Percentiles rank a stretch among this genome's conserved stretches.
phyloP scores from a whole-genome alignment of 2,329 filamentous ascomycete genomes.

The Fusarium ambrosium region DNA sequence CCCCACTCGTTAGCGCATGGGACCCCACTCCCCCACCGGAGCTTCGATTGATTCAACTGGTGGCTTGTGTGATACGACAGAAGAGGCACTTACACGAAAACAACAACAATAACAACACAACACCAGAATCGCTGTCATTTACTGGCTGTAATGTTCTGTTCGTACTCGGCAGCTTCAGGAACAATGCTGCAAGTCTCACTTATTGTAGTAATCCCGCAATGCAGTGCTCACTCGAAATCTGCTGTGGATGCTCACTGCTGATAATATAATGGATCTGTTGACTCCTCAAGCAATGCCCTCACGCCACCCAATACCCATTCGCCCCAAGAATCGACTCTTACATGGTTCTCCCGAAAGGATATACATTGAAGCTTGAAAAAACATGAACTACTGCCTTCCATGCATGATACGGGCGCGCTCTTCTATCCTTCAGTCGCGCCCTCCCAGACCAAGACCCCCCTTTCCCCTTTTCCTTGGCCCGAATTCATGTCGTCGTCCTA shows the following conservation, averaged over 20 bases:
- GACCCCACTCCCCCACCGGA: slow-evolving; percentile 18
- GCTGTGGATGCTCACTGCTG: neutral
- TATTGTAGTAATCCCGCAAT: neutral
- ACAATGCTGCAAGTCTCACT: neutral
- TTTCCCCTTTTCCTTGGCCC: slow-evolving; percentile 20
- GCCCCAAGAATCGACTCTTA: neutral
- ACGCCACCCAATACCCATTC: neutral
- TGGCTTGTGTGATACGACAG: neutral
- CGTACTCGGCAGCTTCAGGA: neutral
- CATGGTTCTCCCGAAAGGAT: neutral
- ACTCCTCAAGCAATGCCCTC: slow-evolving; percentile 11
- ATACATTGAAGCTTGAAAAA: slow-evolving; percentile 30
- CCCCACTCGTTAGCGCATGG: slow-evolving; percentile 21
- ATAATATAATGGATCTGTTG: neutral
- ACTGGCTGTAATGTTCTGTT: neutral
- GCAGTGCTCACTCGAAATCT: neutral
- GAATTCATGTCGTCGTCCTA: slow-evolving; percentile 51
- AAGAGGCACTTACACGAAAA: slow-evolving; percentile 23
- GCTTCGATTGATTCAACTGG: slow-evolving; percentile 3
- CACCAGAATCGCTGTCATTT: neutral
- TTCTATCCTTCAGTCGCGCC: slow-evolving; percentile 4
- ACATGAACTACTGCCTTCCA: slow-evolving; percentile 5
- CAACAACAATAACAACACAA: slow-evolving; percentile 5
- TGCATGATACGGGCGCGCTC: slow-evolving; percentile 3
- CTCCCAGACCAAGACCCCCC: slow-evolving; percentile 2